Evolutionary conservation across 2,329 filamentous ascomycete genomes (phyloP).

Genomic region (Fusarium sterilihyphosum): DNA sequence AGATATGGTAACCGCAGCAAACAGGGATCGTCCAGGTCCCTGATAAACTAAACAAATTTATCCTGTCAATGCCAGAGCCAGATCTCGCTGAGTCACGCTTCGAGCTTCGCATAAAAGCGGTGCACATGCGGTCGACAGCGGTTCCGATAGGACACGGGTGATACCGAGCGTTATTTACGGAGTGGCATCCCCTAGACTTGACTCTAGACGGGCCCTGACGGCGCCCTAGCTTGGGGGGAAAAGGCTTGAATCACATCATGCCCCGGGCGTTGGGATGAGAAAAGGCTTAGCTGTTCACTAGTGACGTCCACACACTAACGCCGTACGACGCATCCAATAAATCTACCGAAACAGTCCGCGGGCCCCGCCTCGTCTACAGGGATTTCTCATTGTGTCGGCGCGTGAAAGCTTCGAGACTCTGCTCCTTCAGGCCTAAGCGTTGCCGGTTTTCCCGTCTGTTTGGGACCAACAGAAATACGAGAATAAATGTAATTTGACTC

Average conservation of each 20-base stretch:
- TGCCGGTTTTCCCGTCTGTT: background rate
- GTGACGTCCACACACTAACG: background rate
- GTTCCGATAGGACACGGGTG: background rate
- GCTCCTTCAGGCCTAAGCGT: background rate
- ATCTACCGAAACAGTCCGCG: background rate
- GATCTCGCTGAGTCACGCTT: background rate
- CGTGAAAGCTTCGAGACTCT: background rate
- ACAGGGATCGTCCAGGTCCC: background rate
- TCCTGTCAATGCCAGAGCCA: background rate
- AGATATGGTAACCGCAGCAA: background rate
- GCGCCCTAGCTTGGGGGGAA: background rate
- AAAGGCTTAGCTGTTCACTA: background rate
- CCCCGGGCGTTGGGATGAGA: background rate
- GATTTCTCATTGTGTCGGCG: background rate
- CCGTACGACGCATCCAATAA: conserved; percentile 1
- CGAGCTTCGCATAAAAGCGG: background rate
- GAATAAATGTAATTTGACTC: background rate
- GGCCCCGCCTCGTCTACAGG: background rate
- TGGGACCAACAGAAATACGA: background rate
- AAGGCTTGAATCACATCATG: background rate
- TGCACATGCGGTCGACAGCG: background rate
- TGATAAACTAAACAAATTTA: background rate
- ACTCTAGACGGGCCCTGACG: background rate
- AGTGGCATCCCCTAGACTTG: background rate
- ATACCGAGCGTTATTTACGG: background rate